phyloP scores from a whole-genome alignment of 345 rosid genomes.

The Clarkia xantiana region DNA sequence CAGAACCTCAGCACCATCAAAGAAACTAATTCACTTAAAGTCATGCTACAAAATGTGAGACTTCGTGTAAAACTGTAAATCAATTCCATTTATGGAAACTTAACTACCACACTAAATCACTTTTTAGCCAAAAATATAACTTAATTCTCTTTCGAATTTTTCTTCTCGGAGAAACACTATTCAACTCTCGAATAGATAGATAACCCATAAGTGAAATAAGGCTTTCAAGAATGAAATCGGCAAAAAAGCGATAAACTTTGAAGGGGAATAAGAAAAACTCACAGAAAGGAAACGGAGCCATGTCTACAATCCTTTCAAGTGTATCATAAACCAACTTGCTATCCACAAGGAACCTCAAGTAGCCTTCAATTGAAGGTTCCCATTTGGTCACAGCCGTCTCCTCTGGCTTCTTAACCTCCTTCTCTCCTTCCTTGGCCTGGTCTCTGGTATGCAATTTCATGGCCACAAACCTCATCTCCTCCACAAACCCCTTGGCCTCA shows the following conservation, averaged over 20 bases:
- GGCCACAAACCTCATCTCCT: slow-evolving; percentile 98
- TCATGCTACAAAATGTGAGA: too few species aligned
- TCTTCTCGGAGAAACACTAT: too few species aligned
- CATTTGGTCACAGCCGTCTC: slow-evolving; percentile 51
- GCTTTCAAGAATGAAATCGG: too few species aligned
- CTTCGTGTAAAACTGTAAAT: too few species aligned
- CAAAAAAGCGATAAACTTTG: neutral
- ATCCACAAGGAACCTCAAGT: slow-evolving; percentile 76
- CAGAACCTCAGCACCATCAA: too few species aligned
- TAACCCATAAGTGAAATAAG: too few species aligned
- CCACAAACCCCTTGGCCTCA: slow-evolving; percentile 88
- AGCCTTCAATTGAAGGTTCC: slow-evolving; percentile 81
- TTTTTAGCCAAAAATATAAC: too few species aligned
- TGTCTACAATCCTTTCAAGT: slow-evolving; percentile 53
- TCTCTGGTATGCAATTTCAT: slow-evolving; percentile 81
- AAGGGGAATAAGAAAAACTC: slow-evolving; percentile 24
- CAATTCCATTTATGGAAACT: too few species aligned
- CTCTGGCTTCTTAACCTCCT: slow-evolving; percentile 54
- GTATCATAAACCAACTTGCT: slow-evolving; percentile 87
- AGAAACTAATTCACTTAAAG: too few species aligned
- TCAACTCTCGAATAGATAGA: too few species aligned
- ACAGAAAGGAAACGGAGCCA: slow-evolving; percentile 59
- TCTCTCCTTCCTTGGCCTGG: slow-evolving; percentile 90
- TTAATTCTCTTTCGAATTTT: too few species aligned
- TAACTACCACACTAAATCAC: too few species aligned